Percentiles rank a stretch among this genome's conserved stretches.
Evolutionary conservation across 129 eudicot species (phyloP).

Genomic region (Helianthus annuus): HanXRQr2.0-SUNRISE NC_035440.2:26722263-26722762

Average conservation of each 20-base stretch:
- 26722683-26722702: not conserved
- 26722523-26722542: not conserved
- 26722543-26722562: not conserved
- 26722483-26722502: too few species aligned
- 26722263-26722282: too few species aligned
- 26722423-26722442: too few species aligned
- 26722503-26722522: not conserved
- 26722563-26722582: not conserved
- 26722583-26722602: not conserved
- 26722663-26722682: not conserved
- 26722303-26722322: too few species aligned
- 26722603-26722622: not conserved
- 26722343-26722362: too few species aligned
- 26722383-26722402: too few species aligned
- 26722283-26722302: too few species aligned
- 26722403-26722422: too few species aligned
- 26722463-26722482: too few species aligned
- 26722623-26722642: not conserved
- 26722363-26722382: too few species aligned
- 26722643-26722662: not conserved
- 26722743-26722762: not conserved
- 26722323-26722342: too few species aligned
- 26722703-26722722: not conserved
- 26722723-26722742: not conserved
- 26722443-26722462: too few species aligned